Evolutionary conservation across 164 flowering plant species (phyloP), one percentile per base, ranked within the genome.

Genomic region (Kingdonia uniflora): DNA sequence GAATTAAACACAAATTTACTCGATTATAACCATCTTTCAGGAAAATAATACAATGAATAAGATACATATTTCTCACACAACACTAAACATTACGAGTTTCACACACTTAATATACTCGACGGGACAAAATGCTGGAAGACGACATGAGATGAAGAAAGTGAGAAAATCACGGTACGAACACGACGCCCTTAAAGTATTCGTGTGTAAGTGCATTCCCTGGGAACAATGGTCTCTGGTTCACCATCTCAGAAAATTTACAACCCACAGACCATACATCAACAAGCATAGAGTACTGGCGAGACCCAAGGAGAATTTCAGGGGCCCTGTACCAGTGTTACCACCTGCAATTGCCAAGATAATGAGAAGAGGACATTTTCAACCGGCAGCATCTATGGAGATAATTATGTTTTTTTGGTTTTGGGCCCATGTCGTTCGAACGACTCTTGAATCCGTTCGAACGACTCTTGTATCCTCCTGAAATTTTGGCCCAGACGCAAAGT

Each of bases 241-340:
- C 87, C 96, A 91, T 87, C 76, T 91, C 98, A 60, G 96, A 90
- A 81, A 91, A 91, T 75, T 85, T 91, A 64, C 98, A 91, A 39
- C 98, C 98, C 57, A 85, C 90, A 8, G 98, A 91, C 98, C 98
- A 91, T 42, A 87, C 75, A 79, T 91, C 98, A 49, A 91, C 96
- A 4, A 95, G 95, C 29, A 95, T 87, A 11, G 96, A 85, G 71
- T 91, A 91, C 69, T 85, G 95, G 38, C 81, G 85, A 26, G 95
- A 84, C 37, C 98, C 98, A 49, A 91, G 95, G 54, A 91, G 78
- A 65, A 91, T 88, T 62, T 91, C 98, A 23, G 98, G 98, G 42
- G 98, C 98, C 74, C 98, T 75, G 65, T 91, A 91, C 95, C 98
- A 87, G 68, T 8, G 98, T 87, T 52, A 87, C 97, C 63, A 90